Conservation (phyloP, 768 basidiomycete species). For the Kwoniella sp. region DNA sequence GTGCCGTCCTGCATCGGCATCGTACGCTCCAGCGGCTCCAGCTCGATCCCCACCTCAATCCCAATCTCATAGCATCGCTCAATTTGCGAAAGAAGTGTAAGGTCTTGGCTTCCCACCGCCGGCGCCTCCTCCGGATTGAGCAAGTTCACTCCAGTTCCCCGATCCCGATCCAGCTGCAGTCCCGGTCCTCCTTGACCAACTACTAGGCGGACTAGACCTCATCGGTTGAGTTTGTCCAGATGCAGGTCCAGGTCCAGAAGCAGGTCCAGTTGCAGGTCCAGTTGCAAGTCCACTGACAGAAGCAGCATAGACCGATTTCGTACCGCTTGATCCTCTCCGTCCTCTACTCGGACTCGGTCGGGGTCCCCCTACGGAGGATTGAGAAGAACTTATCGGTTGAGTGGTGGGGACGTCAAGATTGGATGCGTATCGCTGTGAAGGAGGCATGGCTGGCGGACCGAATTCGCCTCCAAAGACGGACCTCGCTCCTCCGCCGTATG, state of each 20-base stretch:
- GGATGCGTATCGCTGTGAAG: slow-evolving; percentile 5
- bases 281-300: neutral
- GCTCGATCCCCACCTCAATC: too few species aligned
- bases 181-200: slow-evolving; percentile 6
- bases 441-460: slow-evolving; percentile 34
- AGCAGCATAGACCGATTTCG: slow-evolving; percentile 9
- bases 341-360: neutral
- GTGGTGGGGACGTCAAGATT: neutral
- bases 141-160: slow-evolving; percentile 9
- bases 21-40: too few species aligned
- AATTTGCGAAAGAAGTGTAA: neutral
- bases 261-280: too few species aligned
- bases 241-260: too few species aligned
- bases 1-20: too few species aligned
- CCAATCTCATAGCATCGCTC: too few species aligned
- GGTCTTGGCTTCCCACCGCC: neutral
- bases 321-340: neutral
- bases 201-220: slow-evolving; percentile 13
- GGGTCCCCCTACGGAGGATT: neutral
- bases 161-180: slow-evolving; percentile 5
- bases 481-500: slow-evolving; percentile 31
- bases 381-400: neutral
- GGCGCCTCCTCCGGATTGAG: neutral
- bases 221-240: neutral
- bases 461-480: slow-evolving; percentile 46